phyloP scores from a whole-genome alignment of 306 rosid species.

The Quercus wislizeni region DNA sequence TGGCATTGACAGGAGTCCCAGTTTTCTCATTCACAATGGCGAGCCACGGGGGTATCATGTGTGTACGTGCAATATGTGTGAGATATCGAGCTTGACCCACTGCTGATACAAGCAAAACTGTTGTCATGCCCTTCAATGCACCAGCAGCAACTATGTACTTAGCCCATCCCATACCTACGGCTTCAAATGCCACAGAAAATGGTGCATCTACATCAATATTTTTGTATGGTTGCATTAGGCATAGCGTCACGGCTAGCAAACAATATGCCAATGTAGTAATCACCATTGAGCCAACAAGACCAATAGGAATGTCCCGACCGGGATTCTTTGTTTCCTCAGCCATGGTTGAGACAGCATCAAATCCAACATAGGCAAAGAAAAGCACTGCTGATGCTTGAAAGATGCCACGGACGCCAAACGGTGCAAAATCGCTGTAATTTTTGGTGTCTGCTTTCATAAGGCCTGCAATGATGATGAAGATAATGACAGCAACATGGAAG shows the following conservation, averaged over 20 bases:
- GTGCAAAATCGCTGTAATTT: slow-evolving; percentile 44
- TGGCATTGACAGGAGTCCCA: slow-evolving; percentile 78
- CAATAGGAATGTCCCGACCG: slow-evolving; percentile 72
- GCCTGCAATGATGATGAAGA: slow-evolving; percentile 75
- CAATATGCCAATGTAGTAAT: slow-evolving; percentile 48
- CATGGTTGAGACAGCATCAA: slow-evolving; percentile 81
- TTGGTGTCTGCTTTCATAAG: slow-evolving; percentile 51
- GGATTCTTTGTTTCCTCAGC: slow-evolving; percentile 92
- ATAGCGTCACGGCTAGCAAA: slow-evolving; percentile 56
- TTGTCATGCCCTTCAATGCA: slow-evolving; percentile 86
- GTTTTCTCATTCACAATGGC: slow-evolving; percentile 57
- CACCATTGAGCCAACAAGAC: slow-evolving; percentile 75
- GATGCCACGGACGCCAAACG: slow-evolving; percentile 43
- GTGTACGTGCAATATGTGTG: slow-evolving; percentile 86
- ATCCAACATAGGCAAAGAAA: slow-evolving; percentile 83
- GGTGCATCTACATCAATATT: slow-evolving; percentile 41
- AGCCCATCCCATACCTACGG: slow-evolving; percentile 80
- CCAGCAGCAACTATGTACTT: slow-evolving; percentile 75
- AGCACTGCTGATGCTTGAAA: slow-evolving; percentile 69
- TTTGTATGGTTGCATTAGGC: slow-evolving; percentile 55
- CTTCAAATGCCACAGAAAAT: slow-evolving; percentile 57
- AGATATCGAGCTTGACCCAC: slow-evolving; percentile 87
- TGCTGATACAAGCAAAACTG: slow-evolving; percentile 56
- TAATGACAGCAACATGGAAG: slow-evolving; percentile 49
- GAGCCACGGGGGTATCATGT: slow-evolving; percentile 86